Base-by-base conservation (phyloP, 331 rosid species). In the Quercus tomentella region DNA sequence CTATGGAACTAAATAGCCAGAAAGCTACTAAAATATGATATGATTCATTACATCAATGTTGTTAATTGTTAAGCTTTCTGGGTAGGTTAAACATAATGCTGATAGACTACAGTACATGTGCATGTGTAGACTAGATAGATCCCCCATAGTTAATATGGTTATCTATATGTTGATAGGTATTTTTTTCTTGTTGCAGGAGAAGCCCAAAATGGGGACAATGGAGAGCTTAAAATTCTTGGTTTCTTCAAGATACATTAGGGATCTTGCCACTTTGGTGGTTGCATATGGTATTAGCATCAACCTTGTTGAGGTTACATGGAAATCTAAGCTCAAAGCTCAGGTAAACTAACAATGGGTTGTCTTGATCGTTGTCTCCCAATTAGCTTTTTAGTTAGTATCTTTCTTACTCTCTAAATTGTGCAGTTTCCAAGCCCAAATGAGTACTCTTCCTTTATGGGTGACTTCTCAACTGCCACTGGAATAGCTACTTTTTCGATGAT, bases 141-240 rank as follows among this genome's bases (percentile, higher is more conserved):
- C 17, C 18, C 54, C 54, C 18, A 14, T 4, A 3, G 70, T 67
- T 35, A 21, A 67, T 33, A 5, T 7, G 37, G 70, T 18, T 67
- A 33, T 69, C 61, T 75, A n/a, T 25, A 35, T 41, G 51, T 79
- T 72, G 83, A 76, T 56, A 9, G 4, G 58, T 56, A 16, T 63
- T 51, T 81, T 57, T 68, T 18, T 73, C 31, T 75, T 56, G 58
- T 80, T 86, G 73, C 94, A 94, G 98, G 97, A 88, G 52, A 94
- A 90, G 86, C 96, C 92, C 49, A 89, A 91, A 61, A 94, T 94
- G 98, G 97, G 97, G 66, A 94, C 98, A 52, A 90, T 91, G 89
- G 98, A 94, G 89, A 94, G 98, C 88, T 87, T 94, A 92, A 94
- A 94, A 74, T 94, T 94, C 88, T 94, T 92, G 94, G 95, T 93